A percentile compares a stretch with the other conserved stretches of the same genome.
Conservation (phyloP, 768 basidiomycete species). For the Mycena kentingensis region DNA sequence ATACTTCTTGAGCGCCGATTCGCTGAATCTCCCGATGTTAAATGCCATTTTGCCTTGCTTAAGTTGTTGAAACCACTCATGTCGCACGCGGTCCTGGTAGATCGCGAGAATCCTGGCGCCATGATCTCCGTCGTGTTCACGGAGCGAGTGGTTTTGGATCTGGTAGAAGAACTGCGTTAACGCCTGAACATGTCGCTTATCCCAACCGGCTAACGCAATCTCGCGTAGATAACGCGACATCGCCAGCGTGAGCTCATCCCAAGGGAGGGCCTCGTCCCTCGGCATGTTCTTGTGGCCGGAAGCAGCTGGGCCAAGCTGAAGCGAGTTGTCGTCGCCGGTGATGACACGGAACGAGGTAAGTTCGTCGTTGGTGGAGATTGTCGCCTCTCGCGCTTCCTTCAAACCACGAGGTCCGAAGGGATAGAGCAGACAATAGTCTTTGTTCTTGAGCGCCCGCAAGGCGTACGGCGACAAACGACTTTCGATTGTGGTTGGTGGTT, state of each 20-base stretch:
- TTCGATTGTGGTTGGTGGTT: neutral
- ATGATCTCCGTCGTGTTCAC: neutral
- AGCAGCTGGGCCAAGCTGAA: neutral
- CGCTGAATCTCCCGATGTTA: conserved; percentile 1
- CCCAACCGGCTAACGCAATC: neutral
- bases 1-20: neutral
- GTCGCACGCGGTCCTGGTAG: neutral
- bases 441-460: neutral
- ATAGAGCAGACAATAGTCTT: neutral
- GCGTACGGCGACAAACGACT: neutral
- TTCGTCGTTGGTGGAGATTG: neutral
- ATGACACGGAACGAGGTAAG: neutral
- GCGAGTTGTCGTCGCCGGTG: neutral
- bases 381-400: neutral
- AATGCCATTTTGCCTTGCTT: neutral
- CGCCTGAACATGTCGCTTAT: neutral
- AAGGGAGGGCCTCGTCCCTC: neutral
- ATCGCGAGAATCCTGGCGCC: neutral
- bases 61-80: conserved; percentile 2
- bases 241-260: neutral
- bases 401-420: neutral
- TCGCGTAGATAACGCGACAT: conserved; percentile 2
- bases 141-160: neutral
- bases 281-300: neutral
- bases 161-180: neutral